Evolutionary conservation across 2,329 filamentous ascomycete species (phyloP).

Genomic region (Tolypocladium guangdongense): DNA sequence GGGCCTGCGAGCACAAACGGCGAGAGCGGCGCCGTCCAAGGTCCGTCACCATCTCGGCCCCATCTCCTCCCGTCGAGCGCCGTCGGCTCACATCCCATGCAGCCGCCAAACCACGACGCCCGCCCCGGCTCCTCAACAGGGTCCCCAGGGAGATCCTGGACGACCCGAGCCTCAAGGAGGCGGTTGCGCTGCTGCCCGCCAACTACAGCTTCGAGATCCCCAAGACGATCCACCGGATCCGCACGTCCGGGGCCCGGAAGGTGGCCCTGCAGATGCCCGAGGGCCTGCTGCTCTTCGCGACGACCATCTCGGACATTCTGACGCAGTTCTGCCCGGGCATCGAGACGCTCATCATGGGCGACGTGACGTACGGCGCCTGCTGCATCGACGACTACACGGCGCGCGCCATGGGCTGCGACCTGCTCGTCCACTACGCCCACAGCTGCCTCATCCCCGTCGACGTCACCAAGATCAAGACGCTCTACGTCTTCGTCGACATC

Average conservation of each 20-base stretch:
- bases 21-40: conserved; percentile 28
- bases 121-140: conserved; percentile 77
- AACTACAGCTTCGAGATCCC: conserved; percentile 99
- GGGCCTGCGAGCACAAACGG: conserved; percentile 13
- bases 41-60: conserved; percentile 29
- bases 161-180: conserved; percentile 74
- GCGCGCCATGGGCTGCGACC: conserved; percentile 81
- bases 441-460: conserved; percentile 94
- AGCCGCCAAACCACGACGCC: conserved; percentile 63
- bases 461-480: conserved; percentile 90
- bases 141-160: conserved; percentile 80
- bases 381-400: conserved; percentile 99
- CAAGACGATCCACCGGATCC: conserved; percentile 93
- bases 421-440: conserved; percentile 94
- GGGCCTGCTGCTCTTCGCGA: conserved; percentile 87
- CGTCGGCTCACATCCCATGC: neutral
- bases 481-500: conserved; percentile 98
- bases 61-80: neutral
- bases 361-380: conserved; percentile 96
- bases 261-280: conserved; percentile 97
- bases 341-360: conserved; percentile 96
- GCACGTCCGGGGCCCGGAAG: conserved; percentile 64
- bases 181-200: conserved; percentile 74
- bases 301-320: conserved; percentile 93
- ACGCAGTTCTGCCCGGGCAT: conserved; percentile 86